phyloP scores from a whole-genome alignment of 192 early-diverging fungal species.

The Endogone sp. region DNA sequence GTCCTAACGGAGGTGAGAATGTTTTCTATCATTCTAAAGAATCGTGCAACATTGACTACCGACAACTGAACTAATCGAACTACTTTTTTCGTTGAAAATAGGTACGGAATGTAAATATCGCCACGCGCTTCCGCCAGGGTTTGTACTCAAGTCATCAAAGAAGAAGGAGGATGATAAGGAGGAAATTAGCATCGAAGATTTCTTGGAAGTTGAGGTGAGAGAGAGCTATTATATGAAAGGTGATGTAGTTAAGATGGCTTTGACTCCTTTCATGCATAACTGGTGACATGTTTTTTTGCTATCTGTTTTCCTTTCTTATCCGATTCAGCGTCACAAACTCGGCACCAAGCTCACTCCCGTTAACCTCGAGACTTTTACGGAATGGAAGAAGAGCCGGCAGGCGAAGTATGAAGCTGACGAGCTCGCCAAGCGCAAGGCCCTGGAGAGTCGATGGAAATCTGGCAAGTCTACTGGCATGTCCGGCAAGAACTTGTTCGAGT shows the following conservation, averaged over 20 bases:
- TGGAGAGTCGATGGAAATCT: constrained; percentile 79
- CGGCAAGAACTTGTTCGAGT: constrained; percentile 95
- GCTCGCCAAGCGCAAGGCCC: constrained; percentile 61
- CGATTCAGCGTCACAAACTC: constrained; percentile 81
- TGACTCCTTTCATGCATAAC: neutral
- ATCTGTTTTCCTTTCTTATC: constrained; percentile 2
- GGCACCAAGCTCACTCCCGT: constrained; percentile 93
- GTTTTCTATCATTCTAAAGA: too few relatives aligned
- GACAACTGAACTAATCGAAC: neutral
- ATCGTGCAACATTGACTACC: neutral
- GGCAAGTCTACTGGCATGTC: constrained; percentile 93
- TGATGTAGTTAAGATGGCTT: neutral
- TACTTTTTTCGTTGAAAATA: constrained; percentile 5
- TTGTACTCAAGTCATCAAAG: constrained; percentile 90
- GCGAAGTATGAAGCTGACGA: constrained; percentile 67
- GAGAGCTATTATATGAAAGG: neutral
- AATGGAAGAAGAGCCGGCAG: constrained; percentile 90
- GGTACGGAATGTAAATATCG: constrained; percentile 88
- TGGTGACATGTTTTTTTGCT: constrained; percentile 7
- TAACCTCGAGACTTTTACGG: constrained; percentile 83
- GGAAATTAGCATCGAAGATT: constrained; percentile 94
- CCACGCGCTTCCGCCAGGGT: constrained; percentile 96
- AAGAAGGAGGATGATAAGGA: constrained; percentile 74
- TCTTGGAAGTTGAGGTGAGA: constrained; percentile 89
- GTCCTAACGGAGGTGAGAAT: constrained; percentile 84